Evolutionary conservation across 2,329 filamentous ascomycete genomes (phyloP).

Genomic region (Triangularia verruculosa): DNA sequence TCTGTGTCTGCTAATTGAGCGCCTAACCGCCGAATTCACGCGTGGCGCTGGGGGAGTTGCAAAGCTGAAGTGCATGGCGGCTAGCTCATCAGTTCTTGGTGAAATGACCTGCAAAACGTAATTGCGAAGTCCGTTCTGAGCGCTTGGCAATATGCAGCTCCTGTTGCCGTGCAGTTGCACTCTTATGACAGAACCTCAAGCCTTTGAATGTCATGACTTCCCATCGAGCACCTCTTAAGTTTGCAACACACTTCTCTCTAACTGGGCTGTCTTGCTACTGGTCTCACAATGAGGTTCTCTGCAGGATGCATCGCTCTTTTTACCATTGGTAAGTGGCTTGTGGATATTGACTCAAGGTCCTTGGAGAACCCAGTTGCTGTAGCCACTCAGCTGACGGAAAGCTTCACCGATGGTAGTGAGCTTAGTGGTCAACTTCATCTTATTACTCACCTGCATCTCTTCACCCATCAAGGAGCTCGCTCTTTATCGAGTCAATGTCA

Average conservation of each 20-base stretch:
- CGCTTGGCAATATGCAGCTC: neutral
- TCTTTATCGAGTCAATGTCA: constrained; percentile 12
- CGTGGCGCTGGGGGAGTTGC: too few relatives aligned
- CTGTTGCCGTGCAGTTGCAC: neutral
- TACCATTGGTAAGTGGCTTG: neutral
- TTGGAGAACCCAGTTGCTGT: neutral
- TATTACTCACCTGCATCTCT: constrained; percentile 7
- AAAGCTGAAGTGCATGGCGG: too few relatives aligned
- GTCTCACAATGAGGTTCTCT: neutral
- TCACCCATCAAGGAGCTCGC: neutral
- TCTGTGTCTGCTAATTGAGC: too few relatives aligned
- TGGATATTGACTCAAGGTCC: neutral
- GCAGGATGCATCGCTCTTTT: neutral
- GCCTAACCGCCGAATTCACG: too few relatives aligned
- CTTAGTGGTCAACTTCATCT: constrained; percentile 3
- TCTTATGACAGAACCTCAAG: too few relatives aligned
- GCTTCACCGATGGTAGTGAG: constrained; percentile 2
- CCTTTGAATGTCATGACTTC: neutral
- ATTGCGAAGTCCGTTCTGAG: too few relatives aligned
- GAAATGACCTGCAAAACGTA: too few relatives aligned
- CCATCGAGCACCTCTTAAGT: neutral
- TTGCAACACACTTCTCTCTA: too few relatives aligned
- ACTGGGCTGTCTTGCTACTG: too few relatives aligned
- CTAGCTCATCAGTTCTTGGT: too few relatives aligned
- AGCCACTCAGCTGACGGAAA: too few relatives aligned